Evolutionary conservation across 2,329 filamentous ascomycete species (phyloP), one percentile per base, ranked within the genome.

Genomic region (Aspergillus sp.): DNA sequence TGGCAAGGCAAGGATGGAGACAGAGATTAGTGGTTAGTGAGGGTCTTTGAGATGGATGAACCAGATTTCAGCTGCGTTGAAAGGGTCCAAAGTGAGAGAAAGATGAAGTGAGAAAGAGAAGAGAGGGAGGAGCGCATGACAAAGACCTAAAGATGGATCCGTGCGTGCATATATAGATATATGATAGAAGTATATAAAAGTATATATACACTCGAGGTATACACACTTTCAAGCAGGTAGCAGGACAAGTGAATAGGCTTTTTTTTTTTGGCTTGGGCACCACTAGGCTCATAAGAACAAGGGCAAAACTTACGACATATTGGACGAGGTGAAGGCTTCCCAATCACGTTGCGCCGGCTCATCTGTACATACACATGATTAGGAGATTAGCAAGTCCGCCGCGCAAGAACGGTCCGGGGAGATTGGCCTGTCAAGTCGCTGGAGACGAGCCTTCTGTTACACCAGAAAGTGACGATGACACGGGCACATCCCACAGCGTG

Each of bases 291-390:
- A 22, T 60, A 59, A 62, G 63, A 59, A 67, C 55, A 63, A 64
- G 56, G 48, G 61, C 65, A 65, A 43, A 67, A 78, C 76, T 78
- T 76, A 78, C 76, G 76, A 77, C 76, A 78, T 78, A 66, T 68
- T 76, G 71, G 72, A 73, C 63, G 69, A 72, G 68, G 71, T 66
- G 65, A 65, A 68, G 64, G 68, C 64, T 69, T 70, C 67, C 69
- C 73, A 74, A 74, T 73, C 75, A 74, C 70, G 67, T 68, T 67
- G 67, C 65, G 70, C 64, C 68, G 69, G 72, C 71, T 76, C 74
- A 76, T 77, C 74, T 76, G 74, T 72, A 74, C 68, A 72, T 75
- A 73, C 72, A 76, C 66, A 70, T 71, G 68, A 69, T 70, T 71
- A 68, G 66, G 68, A 70, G 68, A 69, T 74, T 73, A 75, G 74